Percentiles rank a stretch among this genome's conserved stretches.
Conservation (phyloP, 768 basidiomycete species). For the Zangia roseola region DNA sequence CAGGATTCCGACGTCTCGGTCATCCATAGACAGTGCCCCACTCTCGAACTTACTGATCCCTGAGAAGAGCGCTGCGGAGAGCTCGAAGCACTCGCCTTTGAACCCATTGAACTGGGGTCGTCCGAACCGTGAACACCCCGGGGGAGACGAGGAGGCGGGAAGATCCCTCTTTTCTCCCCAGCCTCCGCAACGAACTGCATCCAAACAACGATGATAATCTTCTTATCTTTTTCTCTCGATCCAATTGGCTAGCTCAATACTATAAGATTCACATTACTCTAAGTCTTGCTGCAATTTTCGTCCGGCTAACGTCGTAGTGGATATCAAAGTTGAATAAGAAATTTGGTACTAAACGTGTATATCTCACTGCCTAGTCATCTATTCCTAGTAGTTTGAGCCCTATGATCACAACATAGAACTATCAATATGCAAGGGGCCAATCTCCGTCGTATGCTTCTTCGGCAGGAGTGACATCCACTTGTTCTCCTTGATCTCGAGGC, state of each 20-base stretch:
- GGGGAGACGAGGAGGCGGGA: background rate
- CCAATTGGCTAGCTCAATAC: too few species aligned
- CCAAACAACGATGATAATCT: too few species aligned
- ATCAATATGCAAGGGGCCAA: conserved; percentile 16
- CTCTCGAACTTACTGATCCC: background rate
- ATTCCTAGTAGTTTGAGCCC: too few species aligned
- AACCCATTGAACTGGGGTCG: conserved; percentile 2
- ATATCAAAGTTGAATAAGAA: too few species aligned
- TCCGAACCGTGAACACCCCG: background rate
- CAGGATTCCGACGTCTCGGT: background rate
- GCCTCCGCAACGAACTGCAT: too few species aligned
- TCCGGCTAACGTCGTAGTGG: too few species aligned
- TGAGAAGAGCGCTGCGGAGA: background rate
- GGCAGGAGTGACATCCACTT: conserved; percentile 35
- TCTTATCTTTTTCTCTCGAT: too few species aligned
- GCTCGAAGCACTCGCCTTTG: background rate
- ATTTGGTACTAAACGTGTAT: too few species aligned
- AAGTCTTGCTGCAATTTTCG: too few species aligned
- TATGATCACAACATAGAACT: conserved; percentile 5
- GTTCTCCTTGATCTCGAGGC: conserved; percentile 30
- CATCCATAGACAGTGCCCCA: background rate
- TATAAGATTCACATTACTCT: too few species aligned
- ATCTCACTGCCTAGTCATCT: too few species aligned
- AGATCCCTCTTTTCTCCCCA: background rate
- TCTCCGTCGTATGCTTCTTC: conserved; percentile 3